Base-by-base conservation (phyloP, 2,329 filamentous ascomycete species). In the Colletotrichum shisoi region DNA sequence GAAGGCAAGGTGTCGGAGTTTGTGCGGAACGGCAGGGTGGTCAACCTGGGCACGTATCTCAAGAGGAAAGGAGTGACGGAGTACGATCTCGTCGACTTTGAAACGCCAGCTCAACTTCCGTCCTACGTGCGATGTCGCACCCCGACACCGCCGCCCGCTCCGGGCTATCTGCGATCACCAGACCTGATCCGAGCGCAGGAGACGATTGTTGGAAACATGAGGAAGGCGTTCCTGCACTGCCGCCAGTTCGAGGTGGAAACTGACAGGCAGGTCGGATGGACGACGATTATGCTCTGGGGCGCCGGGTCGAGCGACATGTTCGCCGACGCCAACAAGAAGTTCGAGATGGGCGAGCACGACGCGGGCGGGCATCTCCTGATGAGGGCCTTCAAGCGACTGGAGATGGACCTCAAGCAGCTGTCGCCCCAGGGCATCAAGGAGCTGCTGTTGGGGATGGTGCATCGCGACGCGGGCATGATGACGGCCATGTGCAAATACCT, bases 11-110 rank as follows among this genome's bases (percentile, higher is more conserved):
- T 83, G 34, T 84, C 83, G 1, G 80, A 83, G 57, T 85, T 85
- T 67, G 81, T 83, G 46, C 81, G 83, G 53, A 84, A 85, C 71
- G 82, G 83, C 34, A 80, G 81, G 63, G 81, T 84, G 24, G 81
- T 85, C 57, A 83, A 84, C 62, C 74, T 85, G 58, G 81, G 82
- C 53, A 84, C 82, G 13, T 85, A 85, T 70, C 74, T 85, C 24
- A 84, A 83, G 72, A 77, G 83, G 59, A 85, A 85, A 70, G 83
- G 83, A 39, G 82, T 84, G 27, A 83, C 83, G 12, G 82, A 84
- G 70, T 83, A 83, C 71, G 83, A 84, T 63, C 77, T 85, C 70
- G 76, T 82, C 52, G 81, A 82, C 70, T 81, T 82, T 59, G 79
- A 81, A 67, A 72, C 78, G 46, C 76, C 79, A 15, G 77, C 78